Conservation (phyloP, 2,329 filamentous ascomycete genomes). For the Botrytis galanthina region DNA sequence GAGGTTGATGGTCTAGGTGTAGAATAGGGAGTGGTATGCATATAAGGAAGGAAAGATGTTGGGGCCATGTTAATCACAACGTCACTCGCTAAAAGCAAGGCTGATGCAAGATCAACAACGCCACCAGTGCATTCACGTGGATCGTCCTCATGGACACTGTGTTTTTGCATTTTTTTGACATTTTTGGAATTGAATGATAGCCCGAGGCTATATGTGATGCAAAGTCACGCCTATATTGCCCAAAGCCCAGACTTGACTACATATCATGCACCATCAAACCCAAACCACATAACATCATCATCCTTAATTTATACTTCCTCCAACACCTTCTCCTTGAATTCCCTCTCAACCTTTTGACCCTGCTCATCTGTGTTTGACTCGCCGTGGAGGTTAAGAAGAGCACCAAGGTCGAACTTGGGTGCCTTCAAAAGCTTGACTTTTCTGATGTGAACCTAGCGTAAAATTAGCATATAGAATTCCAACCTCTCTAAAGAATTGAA, state of each 20-base stretch:
- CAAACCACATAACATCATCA: constrained; percentile 30
- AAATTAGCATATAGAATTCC: constrained; percentile 39
- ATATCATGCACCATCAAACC: constrained; percentile 39
- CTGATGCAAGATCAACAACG: constrained; percentile 6
- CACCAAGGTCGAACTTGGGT: constrained; percentile 98
- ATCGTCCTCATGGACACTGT: constrained; percentile 7
- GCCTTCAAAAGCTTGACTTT: constrained; percentile 99
- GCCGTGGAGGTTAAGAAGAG: constrained; percentile 93
- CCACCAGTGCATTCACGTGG: constrained; percentile 13
- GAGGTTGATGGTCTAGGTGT: not conserved
- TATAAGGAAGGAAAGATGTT: constrained; percentile 2
- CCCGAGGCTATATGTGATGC: constrained; percentile 37
- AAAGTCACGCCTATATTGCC: constrained; percentile 38
- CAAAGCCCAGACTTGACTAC: constrained; percentile 39
- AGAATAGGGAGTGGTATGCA: not conserved
- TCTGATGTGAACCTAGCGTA: constrained; percentile 90
- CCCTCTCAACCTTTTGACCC: constrained; percentile 97
- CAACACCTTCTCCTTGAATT: constrained; percentile 98
- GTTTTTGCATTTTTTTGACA: constrained; percentile 30
- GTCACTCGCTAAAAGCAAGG: constrained; percentile 22
- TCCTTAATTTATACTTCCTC: constrained; percentile 75
- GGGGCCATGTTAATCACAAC: constrained; percentile 17
- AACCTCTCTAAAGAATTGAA: constrained; percentile 30
- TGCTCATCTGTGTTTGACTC: constrained; percentile 95
- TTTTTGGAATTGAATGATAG: constrained; percentile 32